These are phyloP conservation scores for Sporothrix variecibatus DNA, from an alignment of 2,329 filamentous ascomycete species.

Conservation along the genomic window DNA sequence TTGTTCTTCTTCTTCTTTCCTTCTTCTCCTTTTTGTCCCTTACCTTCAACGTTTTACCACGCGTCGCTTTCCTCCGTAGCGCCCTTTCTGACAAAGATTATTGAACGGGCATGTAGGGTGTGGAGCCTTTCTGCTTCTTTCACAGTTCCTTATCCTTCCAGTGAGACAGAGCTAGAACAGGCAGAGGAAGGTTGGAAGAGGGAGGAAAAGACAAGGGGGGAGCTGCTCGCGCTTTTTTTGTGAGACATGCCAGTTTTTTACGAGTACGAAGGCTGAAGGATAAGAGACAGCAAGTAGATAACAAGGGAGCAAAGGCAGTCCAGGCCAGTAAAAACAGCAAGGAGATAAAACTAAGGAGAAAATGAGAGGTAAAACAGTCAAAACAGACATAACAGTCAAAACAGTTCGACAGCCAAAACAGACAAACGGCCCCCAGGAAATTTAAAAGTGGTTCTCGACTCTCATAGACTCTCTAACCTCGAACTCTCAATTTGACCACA, in stretches of 20 bases:
- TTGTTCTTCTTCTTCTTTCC: background rate
- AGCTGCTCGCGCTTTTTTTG: background rate
- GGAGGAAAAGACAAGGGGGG: background rate
- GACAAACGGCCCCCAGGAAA: background rate
- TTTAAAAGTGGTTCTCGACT: background rate
- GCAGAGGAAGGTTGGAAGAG: background rate
- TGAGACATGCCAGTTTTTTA: slow-evolving; percentile 4
- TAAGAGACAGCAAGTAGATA: background rate
- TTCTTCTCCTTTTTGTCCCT: background rate
- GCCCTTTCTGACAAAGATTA: background rate
- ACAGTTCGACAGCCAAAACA: background rate
- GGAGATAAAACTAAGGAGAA: background rate
- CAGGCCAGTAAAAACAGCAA: background rate
- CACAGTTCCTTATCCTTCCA: background rate
- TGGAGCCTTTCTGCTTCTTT: background rate
- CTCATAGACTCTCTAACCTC: background rate
- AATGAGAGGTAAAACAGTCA: background rate
- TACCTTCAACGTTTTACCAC: slow-evolving; percentile 8
- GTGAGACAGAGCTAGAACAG: slow-evolving; percentile 18
- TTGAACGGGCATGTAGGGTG: background rate
- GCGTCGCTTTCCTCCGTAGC: background rate
- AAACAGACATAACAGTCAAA: background rate
- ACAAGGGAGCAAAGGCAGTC: background rate
- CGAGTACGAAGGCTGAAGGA: slow-evolving; percentile 3
- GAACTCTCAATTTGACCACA: background rate